Base-by-base conservation (phyloP, 2,329 filamentous ascomycete species). In the Talaromyces amestolkiae region DNA sequence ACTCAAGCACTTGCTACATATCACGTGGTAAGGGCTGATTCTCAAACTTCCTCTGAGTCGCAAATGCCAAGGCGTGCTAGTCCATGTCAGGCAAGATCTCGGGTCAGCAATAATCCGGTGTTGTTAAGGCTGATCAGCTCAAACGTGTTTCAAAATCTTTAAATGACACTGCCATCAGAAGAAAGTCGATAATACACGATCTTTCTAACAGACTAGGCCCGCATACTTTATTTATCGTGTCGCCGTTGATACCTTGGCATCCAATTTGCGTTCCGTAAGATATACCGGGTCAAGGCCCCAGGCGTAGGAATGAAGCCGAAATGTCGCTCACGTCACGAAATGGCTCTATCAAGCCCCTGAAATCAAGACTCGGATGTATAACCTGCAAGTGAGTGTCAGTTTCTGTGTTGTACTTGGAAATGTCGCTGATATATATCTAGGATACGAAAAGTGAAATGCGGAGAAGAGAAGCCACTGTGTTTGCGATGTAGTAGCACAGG, bases 391-490 rank as follows among this genome's bases (percentile, higher is more conserved):
- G 66, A 10, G 72, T 67, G 8, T 24, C 4, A 6, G 5, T 43
- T 59, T n/a, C 8, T 54, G 67, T 17, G 15, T 51, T 60, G 11
- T 5, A 41, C 2, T 19, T 37, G 17, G 2, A n/a, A 13, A 8
- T n/a, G 19, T 9, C n/a, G 54, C 54, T 70, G 45, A 72, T 4
- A 17, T 1, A 24, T 3, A 19, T 43, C 15, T 31, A 77, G 74
- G 67, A 72, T 70, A n/a, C 70, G 75, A 45, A 69, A 69, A 62
- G 69, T 77, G 54, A 77, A 77, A 59, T 78, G 76, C 51, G 76
- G 75, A 39, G 73, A 78, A 63, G 71, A 74, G 63, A 76, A 73
- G 56, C 76, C 75, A 6, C 65, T 61, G 17, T 78, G 76, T 65
- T 22, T 71, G 1, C 71, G 72, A 54, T 78, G 76, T 63, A 70